A percentile compares a stretch with the other conserved stretches of the same genome.
Conservation (phyloP, 805 yeast genomes). For the Vanderwaltozyma verrucispora region DNA sequence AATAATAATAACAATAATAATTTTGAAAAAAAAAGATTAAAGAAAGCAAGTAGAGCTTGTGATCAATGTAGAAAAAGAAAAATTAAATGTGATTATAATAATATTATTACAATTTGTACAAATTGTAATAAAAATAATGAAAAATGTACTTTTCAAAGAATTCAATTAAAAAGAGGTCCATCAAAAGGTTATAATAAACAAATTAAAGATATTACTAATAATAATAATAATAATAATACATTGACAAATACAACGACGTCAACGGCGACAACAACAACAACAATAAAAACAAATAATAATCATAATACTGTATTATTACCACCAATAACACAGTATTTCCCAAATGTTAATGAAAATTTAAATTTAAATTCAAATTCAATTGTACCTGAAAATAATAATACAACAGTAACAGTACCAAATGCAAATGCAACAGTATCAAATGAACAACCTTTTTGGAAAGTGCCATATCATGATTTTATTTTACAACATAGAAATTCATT, state of each 20-base stretch:
- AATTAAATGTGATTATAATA: slow-evolving; percentile 56
- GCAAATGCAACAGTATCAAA: not conserved
- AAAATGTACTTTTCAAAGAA: slow-evolving; percentile 54
- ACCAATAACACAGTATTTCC: slow-evolving; percentile 25
- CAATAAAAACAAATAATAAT: not conserved
- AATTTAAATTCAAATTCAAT: not conserved
- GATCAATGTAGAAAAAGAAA: slow-evolving; percentile 72
- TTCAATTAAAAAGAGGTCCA: slow-evolving; percentile 73
- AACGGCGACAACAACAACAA: not conserved
- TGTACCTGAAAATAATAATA: not conserved
- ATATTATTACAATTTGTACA: slow-evolving; percentile 34
- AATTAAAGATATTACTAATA: not conserved
- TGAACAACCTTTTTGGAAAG: slow-evolving; percentile 28
- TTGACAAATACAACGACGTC: not conserved
- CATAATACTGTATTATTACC: slow-evolving; percentile 19
- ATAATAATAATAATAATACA: not conserved
- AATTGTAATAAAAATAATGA: slow-evolving; percentile 54
- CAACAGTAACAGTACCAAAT: too few relatives aligned
- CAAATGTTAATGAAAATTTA: slow-evolving; percentile 10
- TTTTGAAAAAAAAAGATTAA: slow-evolving; percentile 1
- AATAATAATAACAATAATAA: too few relatives aligned
- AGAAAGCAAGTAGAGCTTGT: slow-evolving; percentile 69
- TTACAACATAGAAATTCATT: slow-evolving; percentile 24
- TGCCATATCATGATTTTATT: slow-evolving; percentile 26
- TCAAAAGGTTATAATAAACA: slow-evolving; percentile 56